Evolutionary conservation across 1,284 basidiomycete species (phyloP).

Genomic region (Tetrapyrgos nigripes): DNA sequence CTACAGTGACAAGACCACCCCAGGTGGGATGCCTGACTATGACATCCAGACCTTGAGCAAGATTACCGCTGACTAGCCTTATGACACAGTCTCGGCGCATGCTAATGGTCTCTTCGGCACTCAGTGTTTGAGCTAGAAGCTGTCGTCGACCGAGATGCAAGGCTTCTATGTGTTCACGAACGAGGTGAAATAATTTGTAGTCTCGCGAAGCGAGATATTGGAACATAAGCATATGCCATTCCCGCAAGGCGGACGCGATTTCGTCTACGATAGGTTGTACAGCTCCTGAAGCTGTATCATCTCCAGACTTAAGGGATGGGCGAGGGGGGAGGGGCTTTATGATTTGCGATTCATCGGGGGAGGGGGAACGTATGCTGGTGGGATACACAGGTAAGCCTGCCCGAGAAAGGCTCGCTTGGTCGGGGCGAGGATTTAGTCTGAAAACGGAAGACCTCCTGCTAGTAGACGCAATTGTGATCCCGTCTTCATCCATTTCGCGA

Average conservation of each 20-base stretch:
- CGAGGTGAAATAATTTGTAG: constrained; percentile 88
- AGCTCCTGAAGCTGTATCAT: constrained; percentile 85
- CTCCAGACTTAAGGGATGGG: constrained; percentile 91
- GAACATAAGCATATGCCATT: constrained; percentile 95
- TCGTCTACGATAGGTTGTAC: constrained; percentile 95
- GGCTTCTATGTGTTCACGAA: constrained; percentile 90
- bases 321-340: constrained; percentile 88
- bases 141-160: constrained; percentile 91
- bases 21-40: constrained; percentile 94
- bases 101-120: constrained; percentile 85
- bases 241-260: constrained; percentile 93
- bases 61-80: constrained; percentile 88
- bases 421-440: constrained; percentile 73
- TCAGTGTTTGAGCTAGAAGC: constrained; percentile 88
- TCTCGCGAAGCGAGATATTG: constrained; percentile 89
- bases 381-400: constrained; percentile 74
- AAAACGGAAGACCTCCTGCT: constrained; percentile 59
- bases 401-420: constrained; percentile 72
- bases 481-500: constrained; percentile 71
- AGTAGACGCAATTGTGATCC: constrained; percentile 32
- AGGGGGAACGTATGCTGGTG: constrained; percentile 65
- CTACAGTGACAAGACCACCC: constrained; percentile 88
- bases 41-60: constrained; percentile 92
- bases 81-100: constrained; percentile 89
- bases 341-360: constrained; percentile 67